Conservation (phyloP, 176 grass and related monocot genomes). For the Olyra latifolia region DNA sequence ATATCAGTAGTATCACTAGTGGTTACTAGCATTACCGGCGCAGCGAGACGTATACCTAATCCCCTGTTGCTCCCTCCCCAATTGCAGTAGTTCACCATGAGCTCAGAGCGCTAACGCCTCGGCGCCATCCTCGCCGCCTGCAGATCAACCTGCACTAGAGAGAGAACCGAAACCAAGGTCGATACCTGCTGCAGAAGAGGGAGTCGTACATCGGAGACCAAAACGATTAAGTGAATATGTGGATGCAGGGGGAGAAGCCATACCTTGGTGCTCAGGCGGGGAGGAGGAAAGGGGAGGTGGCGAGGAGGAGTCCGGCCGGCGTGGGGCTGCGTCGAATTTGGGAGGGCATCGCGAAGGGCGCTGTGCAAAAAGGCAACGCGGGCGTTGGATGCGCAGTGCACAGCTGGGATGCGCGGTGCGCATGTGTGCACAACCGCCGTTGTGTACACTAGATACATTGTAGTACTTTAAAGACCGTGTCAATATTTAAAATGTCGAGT, state of each 20-base stretch:
- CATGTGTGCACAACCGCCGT: too few relatives aligned
- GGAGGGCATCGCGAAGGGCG: too few relatives aligned
- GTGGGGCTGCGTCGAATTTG: background rate
- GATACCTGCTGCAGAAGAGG: background rate
- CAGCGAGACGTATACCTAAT: conserved; percentile 62
- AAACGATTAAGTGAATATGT: background rate
- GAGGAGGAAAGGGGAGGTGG: background rate
- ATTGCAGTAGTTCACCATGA: conserved; percentile 78
- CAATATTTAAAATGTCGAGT: too few relatives aligned
- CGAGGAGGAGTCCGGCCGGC: background rate
- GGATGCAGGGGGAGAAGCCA: background rate
- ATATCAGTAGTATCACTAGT: too few relatives aligned
- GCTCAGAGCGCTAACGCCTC: conserved; percentile 76
- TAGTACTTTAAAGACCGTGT: too few relatives aligned
- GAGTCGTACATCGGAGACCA: background rate
- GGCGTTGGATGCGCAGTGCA: too few relatives aligned
- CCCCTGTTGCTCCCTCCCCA: conserved; percentile 88
- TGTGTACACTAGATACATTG: too few relatives aligned
- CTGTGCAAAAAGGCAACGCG: too few relatives aligned
- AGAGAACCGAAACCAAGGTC: background rate
- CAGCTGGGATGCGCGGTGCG: too few relatives aligned
- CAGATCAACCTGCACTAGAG: background rate
- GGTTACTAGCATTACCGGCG: background rate
- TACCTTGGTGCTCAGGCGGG: background rate
- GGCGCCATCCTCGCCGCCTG: conserved; percentile 52